A percentile compares a stretch with the other conserved stretches of the same genome.
phyloP scores from a whole-genome alignment of 108 stramenopile genomes.

The Skeletonema menzelii region DNA sequence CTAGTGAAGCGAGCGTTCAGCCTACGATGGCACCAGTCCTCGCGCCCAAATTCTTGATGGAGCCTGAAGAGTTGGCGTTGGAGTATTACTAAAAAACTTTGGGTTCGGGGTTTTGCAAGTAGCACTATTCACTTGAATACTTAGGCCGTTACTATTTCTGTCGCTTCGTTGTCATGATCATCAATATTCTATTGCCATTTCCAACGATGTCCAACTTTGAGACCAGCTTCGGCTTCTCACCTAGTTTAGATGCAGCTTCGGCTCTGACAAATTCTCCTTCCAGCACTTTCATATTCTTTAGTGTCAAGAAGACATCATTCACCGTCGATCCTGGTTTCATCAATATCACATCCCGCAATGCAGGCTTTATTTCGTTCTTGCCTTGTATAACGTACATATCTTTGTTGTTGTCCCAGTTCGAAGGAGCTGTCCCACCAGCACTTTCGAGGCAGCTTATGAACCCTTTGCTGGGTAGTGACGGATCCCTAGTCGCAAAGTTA shows the following conservation, averaged over 20 bases:
- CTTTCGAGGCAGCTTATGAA: constrained; percentile 65
- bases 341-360: constrained; percentile 67
- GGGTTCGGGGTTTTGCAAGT: not conserved
- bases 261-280: constrained; percentile 88
- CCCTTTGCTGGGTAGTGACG: constrained; percentile 68
- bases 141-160: constrained; percentile 21
- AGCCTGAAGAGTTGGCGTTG: constrained; percentile 5
- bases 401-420: constrained; percentile 57
- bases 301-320: constrained; percentile 69
- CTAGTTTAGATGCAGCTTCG: constrained; percentile 62
- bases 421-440: constrained; percentile 65
- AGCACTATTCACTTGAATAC: not conserved
- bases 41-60: not conserved
- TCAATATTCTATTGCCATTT: constrained; percentile 65
- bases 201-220: constrained; percentile 60
- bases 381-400: constrained; percentile 23
- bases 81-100: constrained; percentile 2
- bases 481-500: constrained; percentile 49
- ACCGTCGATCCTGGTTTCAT: constrained; percentile 91
- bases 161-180: constrained; percentile 82
- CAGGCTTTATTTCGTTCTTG: constrained; percentile 21
- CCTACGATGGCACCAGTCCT: constrained; percentile 27
- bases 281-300: constrained; percentile 72
- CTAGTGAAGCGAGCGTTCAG: constrained; percentile 17
- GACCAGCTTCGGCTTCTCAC: constrained; percentile 70